These are phyloP conservation scores for Solanum etuberosum DNA, from an alignment of 257 asterid genomes.

Conservation along the genomic window DNA sequence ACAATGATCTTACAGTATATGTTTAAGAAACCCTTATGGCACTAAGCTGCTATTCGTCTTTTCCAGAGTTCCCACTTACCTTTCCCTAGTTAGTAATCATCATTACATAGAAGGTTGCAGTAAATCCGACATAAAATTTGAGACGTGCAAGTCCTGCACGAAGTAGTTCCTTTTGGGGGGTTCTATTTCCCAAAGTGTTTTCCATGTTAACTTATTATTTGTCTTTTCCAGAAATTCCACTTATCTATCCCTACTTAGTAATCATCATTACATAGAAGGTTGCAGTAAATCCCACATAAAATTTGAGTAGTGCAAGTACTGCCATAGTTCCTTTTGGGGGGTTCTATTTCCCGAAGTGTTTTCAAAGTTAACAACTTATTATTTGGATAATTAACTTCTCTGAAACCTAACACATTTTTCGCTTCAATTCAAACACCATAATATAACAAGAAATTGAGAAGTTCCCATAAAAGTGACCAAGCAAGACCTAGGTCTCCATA, in stretches of 20 bases:
- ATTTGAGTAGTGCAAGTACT: background rate
- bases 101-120: background rate
- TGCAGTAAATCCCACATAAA: background rate
- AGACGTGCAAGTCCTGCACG: background rate
- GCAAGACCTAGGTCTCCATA: background rate
- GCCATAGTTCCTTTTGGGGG: background rate
- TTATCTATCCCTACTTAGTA: background rate
- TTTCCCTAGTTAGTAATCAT: background rate
- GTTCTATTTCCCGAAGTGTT: background rate
- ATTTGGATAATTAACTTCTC: background rate
- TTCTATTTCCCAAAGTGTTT: background rate
- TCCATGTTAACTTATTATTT: background rate
- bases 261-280: background rate
- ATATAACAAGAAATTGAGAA: background rate
- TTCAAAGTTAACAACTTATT: background rate
- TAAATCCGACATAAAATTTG: background rate
- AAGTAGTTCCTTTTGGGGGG: background rate
- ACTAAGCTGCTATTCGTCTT: background rate
- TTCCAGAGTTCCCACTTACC: background rate
- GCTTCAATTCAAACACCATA: background rate
- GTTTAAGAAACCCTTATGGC: background rate
- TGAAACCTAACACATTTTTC: background rate
- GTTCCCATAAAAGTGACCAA: background rate
- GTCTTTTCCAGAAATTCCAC: background rate
- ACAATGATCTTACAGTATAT: background rate